Percentiles rank a stretch among this genome's conserved stretches.
These are phyloP conservation scores for Sporothrix protearum DNA, from an alignment of 2,329 filamentous ascomycete species.

Conservation along the genomic window DNA sequence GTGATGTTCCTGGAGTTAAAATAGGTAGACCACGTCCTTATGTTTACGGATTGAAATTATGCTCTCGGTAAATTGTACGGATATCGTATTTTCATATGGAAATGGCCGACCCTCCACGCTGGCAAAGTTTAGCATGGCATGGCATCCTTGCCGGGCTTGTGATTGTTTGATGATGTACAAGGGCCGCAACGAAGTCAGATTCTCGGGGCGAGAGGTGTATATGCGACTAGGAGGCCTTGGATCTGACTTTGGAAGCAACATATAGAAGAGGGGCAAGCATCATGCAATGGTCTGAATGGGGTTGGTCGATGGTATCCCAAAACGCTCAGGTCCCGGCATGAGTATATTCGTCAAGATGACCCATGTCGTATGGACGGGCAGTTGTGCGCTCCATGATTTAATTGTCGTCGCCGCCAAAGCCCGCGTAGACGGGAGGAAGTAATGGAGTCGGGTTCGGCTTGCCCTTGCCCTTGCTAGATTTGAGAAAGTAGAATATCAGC, in stretches of 20 bases:
- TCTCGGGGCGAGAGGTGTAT: background rate
- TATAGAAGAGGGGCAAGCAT: background rate
- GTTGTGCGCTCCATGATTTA: background rate
- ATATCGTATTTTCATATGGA: background rate
- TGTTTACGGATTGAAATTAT: background rate
- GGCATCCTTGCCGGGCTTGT: no score
- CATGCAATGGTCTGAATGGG: background rate
- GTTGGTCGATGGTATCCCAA: no score
- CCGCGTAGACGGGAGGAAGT: background rate
- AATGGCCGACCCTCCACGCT: slow-evolving; percentile 1
- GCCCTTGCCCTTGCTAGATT: slow-evolving; percentile 4
- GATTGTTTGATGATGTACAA: background rate
- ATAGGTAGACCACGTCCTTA: no score
- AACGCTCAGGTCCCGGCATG: background rate
- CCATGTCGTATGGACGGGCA: background rate
- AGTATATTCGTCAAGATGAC: slow-evolving; percentile 4
- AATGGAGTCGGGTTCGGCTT: slow-evolving; percentile 8
- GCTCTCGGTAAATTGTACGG: background rate
- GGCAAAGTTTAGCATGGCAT: background rate
- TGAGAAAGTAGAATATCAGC: background rate
- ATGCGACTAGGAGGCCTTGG: no score
- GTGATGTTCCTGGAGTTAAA: no score
- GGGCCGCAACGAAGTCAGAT: background rate
- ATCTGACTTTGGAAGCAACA: no score
- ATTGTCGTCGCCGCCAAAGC: slow-evolving; percentile 18